phyloP scores from a whole-genome alignment of 345 rosid species.

The Populus euphratica region DNA sequence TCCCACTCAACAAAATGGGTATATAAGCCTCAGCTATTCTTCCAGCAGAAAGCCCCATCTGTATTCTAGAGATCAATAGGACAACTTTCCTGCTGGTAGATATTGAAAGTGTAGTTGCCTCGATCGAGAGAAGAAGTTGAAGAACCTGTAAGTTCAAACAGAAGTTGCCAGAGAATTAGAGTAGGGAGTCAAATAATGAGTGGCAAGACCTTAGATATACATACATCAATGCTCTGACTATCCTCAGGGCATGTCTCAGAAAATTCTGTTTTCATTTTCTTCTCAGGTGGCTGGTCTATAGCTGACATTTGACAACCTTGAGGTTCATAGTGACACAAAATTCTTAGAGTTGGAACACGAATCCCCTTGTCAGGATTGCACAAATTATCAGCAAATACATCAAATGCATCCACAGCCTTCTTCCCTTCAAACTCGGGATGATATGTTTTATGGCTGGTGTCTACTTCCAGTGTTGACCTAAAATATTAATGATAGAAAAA shows the following conservation, averaged over 20 bases:
- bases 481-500: conserved; percentile 12
- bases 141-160: conserved; percentile 56
- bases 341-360: conserved; percentile 68
- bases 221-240: conserved; percentile 44
- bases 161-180: conserved; percentile 15
- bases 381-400: conserved; percentile 58
- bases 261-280: conserved; percentile 48
- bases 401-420: conserved; percentile 42
- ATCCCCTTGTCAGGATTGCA: conserved; percentile 60
- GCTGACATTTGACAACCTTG: conserved; percentile 27
- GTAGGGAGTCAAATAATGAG: conserved; percentile 2
- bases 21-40: conserved; percentile 54
- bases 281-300: conserved; percentile 41
- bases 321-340: conserved; percentile 68
- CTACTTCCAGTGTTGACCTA: conserved; percentile 45
- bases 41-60: conserved; percentile 58
- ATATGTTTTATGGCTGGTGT: conserved; percentile 18
- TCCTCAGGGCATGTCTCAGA: conserved; percentile 18
- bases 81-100: conserved; percentile 60
- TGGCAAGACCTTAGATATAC: conserved; percentile 19
- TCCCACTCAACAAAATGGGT: conserved; percentile 58
- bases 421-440: conserved; percentile 48
- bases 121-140: conserved; percentile 56
- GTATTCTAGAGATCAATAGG: conserved; percentile 54
- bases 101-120: conserved; percentile 59